Base-by-base conservation (phyloP, 805 yeast genomes). In the Starmerella vitae region DNA sequence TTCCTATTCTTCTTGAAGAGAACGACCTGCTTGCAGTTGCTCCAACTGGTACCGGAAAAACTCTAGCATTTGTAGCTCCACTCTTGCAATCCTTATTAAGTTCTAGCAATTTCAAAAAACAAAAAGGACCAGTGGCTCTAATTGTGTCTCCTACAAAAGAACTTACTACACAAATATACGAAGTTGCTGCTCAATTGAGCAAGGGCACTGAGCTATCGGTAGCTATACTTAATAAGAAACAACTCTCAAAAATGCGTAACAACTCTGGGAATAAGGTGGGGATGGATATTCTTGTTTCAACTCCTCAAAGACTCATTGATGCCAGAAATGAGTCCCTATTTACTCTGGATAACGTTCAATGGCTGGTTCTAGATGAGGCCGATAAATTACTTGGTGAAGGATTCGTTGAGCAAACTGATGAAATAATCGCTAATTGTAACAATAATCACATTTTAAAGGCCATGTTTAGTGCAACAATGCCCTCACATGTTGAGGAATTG, bases 31-130 rank as follows among this genome's bases (percentile, higher is more conserved):
- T 91, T 31, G 93, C 94, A 1, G 83, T 95, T 67, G 96, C 97
- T 0, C 97, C 97, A 34, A 91, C 98, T 1, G 98, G 98, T 51
- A 84, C 96, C 4, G 98, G 98, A 66, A 91, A 91, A 57, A 91
- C 98, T 0, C 65, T 91, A 35, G 93, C 96, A 22, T 91, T 80
- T 55, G 63, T 82, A 41, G 72, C 85, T 14, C 98, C 99, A 3
- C 51, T 88, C 50, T 60, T 91, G 17, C 91, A 82, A 49, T 62
- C 62, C 41, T 57, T 70, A 15, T 50, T 58, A 19, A 18, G 22
- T 1, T 2, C 6, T 10, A 13, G n/a, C 5, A 26, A 20, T 5
- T 19, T 13, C 19, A 33, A 33, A 12, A 5, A 12, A 13, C 6
- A 14, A 4, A 37, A 22, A 17, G 81, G 80, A 1, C 64, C 82